Evolutionary conservation across 2,329 filamentous ascomycete genomes (phyloP).

Genomic region (Corynespora cassiicola): DNA sequence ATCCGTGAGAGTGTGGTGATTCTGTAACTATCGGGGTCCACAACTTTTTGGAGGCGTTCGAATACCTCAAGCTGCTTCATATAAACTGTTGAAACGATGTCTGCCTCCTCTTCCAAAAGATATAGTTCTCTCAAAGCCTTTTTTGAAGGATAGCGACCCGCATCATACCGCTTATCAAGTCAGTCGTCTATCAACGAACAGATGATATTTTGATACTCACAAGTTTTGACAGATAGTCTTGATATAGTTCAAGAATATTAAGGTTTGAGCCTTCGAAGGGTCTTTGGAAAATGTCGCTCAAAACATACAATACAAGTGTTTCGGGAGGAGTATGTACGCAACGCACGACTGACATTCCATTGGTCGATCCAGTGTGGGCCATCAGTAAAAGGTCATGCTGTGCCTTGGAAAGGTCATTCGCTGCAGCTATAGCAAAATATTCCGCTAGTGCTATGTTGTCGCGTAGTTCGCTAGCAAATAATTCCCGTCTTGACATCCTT

Average conservation of each 20-base stretch:
- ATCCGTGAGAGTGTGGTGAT: too few relatives aligned
- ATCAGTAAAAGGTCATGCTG: constrained; percentile 9
- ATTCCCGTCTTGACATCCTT: background rate
- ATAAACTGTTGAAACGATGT: constrained; percentile 1
- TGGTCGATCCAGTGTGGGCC: constrained; percentile 5
- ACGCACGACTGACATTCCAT: constrained; percentile 2
- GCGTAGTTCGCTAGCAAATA: background rate
- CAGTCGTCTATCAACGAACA: too few relatives aligned
- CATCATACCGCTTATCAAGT: constrained; percentile 12
- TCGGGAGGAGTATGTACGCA: constrained; percentile 1
- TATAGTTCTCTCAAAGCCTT: constrained; percentile 8
- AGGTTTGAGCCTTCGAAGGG: constrained; percentile 1
- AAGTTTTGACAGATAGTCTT: constrained; percentile 7
- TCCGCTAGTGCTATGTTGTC: constrained; percentile 6
- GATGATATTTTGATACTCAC: too few relatives aligned
- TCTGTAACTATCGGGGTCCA: constrained; percentile 1
- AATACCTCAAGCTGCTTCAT: constrained; percentile 4
- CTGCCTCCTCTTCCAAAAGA: constrained; percentile 11
- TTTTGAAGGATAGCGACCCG: constrained; percentile 8
- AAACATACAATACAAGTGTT: background rate
- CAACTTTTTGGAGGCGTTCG: constrained; percentile 1
- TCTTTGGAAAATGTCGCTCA: background rate
- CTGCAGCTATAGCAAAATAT: constrained; percentile 3
- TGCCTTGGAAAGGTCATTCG: constrained; percentile 4
- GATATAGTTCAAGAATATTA: constrained; percentile 10